phyloP scores from a whole-genome alignment of 768 basidiomycete species.

The Lactarius pseudohatsudake region DNA sequence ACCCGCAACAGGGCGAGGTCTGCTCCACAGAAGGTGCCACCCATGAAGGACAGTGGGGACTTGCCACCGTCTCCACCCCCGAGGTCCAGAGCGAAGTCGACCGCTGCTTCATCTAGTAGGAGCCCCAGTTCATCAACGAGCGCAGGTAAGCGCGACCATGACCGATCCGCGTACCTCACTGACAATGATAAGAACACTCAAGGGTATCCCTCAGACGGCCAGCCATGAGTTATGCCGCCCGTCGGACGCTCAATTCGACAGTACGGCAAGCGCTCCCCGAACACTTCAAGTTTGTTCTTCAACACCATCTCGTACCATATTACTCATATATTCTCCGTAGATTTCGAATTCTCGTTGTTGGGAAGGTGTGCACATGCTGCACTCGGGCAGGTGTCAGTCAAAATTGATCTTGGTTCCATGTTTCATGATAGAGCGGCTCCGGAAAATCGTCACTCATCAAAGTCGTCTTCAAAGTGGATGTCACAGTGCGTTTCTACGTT shows the following conservation, averaged over 20 bases:
- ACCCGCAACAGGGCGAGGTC: not conserved
- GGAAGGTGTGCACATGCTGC: slow-evolving; percentile 7
- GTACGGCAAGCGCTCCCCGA: slow-evolving; percentile 6
- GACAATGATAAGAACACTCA: not conserved
- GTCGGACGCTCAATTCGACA: not conserved
- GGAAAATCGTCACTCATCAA: slow-evolving; percentile 22
- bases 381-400: too few species aligned
- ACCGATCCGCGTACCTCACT: not conserved
- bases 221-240: too few species aligned
- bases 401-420: not conserved
- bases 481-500: not conserved
- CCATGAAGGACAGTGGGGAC: not conserved
- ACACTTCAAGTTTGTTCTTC: slow-evolving; percentile 6
- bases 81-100: not conserved
- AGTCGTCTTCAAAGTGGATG: slow-evolving; percentile 4
- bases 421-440: slow-evolving; percentile 1
- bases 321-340: not conserved
- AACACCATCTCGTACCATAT: not conserved
- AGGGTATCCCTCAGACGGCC: not conserved
- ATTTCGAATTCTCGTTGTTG: slow-evolving; percentile 20
- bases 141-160: not conserved
- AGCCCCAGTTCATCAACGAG: not conserved
- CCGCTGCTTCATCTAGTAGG: not conserved
- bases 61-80: not conserved
- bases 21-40: not conserved